A percentile compares a stretch with the other conserved stretches of the same genome.
phyloP scores from a whole-genome alignment of 352 stramenopile genomes.

The Globisporangium nagaii region DNA sequence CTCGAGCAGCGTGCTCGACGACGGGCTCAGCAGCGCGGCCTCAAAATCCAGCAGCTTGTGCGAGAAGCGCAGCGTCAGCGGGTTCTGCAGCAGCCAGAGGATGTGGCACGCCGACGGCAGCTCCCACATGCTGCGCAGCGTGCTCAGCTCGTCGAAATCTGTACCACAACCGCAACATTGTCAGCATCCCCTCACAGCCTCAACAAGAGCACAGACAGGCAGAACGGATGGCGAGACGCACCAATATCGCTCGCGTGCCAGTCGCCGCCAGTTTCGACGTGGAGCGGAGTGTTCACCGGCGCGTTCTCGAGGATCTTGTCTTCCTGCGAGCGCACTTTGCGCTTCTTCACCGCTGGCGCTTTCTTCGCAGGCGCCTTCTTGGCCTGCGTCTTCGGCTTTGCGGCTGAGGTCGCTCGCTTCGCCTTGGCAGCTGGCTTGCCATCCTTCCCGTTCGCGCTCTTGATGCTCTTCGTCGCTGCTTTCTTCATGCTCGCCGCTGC shows the following conservation, averaged over 20 bases:
- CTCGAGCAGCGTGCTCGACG: conserved; percentile 65
- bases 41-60: conserved; percentile 83
- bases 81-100: conserved; percentile 77
- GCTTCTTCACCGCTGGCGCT: conserved; percentile 32
- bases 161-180: too few relatives aligned
- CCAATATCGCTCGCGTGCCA: conserved; percentile 62
- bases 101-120: conserved; percentile 77
- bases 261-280: conserved; percentile 57
- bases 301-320: conserved; percentile 59
- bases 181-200: too few relatives aligned
- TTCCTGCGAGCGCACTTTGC: conserved; percentile 44
- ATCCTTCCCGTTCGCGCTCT: not conserved
- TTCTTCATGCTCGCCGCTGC: conserved; percentile 6
- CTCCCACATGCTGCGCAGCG: conserved; percentile 64
- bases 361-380: conserved; percentile 11
- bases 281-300: conserved; percentile 55
- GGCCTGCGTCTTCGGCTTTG: not conserved
- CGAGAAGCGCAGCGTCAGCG: conserved; percentile 71
- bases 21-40: conserved; percentile 64
- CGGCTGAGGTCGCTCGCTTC: not conserved
- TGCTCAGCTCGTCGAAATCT: conserved; percentile 68
- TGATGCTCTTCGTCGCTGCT: not conserved
- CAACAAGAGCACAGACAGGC: not conserved
- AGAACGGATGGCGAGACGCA: not conserved
- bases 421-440: not conserved